Base-by-base conservation (phyloP, 2,329 filamentous ascomycete genomes). In the Xylariaceae sp. region DNA sequence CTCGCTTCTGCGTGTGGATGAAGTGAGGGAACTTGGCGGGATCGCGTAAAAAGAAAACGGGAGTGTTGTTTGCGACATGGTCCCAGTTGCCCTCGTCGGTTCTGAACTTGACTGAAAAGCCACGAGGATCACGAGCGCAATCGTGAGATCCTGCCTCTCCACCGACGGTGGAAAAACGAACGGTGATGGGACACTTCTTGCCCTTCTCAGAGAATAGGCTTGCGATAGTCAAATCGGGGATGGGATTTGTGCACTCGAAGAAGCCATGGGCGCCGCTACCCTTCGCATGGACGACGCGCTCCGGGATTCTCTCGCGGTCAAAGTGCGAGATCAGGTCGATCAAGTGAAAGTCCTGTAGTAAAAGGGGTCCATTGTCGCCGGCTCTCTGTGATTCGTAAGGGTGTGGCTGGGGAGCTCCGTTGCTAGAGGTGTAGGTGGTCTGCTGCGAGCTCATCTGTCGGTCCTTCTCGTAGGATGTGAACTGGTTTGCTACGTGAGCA, bases 31-130 rank as follows among this genome's bases (percentile, higher is more conserved):
- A 89, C 68, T 90, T 89, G 57, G 83, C 78, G 0, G 87, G 84
- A 56, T 90, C 87, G 48, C 87, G 76, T n/a, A 89, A 64, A 70
- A 90, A 90, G 75, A 90, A 90, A 2, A 89, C 81, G 0, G 87
- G 87, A 0, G 84, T 88, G 66, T 89, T 89, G 67, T 88, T 88
- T 55, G 81, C 82, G 7, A 89, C 86, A 68, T 85, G 76, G 63
- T 89, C 86, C 79, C 81, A 87, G 60, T 89, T 89, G n/a, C 86
- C 86, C 60, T 89, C 82, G 16, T 86, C 81, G 0, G 87, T 89
- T 36, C 84, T 78, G 71, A 90, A 87, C 71, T 90, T 90, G 57
- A 88, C 75, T 1, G 85, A 79, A 62, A 90, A 90, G 0, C 88
- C 88, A 62, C 86, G 76, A 10, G 86, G 86, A 59, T 91, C 87